Evolutionary conservation across 768 basidiomycete genomes (phyloP).

Genomic region (Tulasnella sp.): DNA sequence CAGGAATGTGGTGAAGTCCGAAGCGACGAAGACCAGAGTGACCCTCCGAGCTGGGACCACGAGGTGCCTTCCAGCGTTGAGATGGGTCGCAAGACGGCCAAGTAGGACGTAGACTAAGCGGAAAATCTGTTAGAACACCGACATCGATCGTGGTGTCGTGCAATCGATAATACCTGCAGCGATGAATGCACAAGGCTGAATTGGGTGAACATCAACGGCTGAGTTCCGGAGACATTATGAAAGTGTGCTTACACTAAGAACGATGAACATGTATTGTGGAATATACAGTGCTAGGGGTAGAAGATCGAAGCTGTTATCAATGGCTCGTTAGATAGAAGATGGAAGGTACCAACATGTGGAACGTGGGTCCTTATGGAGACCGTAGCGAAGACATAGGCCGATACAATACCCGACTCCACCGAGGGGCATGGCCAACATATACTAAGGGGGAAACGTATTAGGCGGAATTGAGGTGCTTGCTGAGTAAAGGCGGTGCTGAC

Average conservation of each 20-base stretch:
- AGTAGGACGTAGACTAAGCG: slow-evolving; percentile 49
- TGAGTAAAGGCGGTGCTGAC: not conserved
- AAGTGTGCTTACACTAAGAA: slow-evolving; percentile 36
- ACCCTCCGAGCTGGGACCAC: slow-evolving; percentile 38
- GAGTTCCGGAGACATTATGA: not conserved
- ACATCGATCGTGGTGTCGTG: not conserved
- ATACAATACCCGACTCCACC: slow-evolving; percentile 41
- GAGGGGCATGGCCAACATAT: slow-evolving; percentile 50
- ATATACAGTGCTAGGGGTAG: slow-evolving; percentile 33
- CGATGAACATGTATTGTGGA: slow-evolving; percentile 45
- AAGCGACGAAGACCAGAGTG: slow-evolving; percentile 45
- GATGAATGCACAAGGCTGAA: slow-evolving; percentile 61
- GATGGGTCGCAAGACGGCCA: slow-evolving; percentile 42
- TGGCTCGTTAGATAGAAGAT: not conserved
- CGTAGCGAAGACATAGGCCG: slow-evolving; percentile 46
- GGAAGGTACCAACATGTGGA: slow-evolving; percentile 25
- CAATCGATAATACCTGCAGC: slow-evolving; percentile 27
- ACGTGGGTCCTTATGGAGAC: slow-evolving; percentile 41
- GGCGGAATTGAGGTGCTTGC: slow-evolving; percentile 13
- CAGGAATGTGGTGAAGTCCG: slow-evolving; percentile 53
- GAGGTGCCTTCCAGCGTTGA: slow-evolving; percentile 38
- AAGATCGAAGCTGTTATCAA: not conserved
- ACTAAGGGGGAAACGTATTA: slow-evolving; percentile 20
- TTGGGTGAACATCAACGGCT: not conserved
- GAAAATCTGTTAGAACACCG: not conserved